Conservation (phyloP, 345 rosid species). For the Pistacia atlantica region DNA sequence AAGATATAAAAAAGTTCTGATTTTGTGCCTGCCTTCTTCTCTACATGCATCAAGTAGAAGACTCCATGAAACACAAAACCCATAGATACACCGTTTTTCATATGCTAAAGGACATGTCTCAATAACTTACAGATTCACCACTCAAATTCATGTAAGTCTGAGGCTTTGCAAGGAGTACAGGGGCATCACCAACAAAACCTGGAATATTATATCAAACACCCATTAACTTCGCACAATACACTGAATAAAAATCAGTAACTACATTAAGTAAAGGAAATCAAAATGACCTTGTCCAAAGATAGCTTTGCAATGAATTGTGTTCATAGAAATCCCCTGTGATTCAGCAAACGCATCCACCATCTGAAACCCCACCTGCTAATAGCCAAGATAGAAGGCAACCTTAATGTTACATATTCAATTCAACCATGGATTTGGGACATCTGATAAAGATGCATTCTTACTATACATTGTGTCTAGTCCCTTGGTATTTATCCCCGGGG, state of each 20-base stretch:
- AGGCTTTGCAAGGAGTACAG: constrained; percentile 73
- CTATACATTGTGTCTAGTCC: constrained; percentile 81
- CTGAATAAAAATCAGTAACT: background rate
- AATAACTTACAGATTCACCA: constrained; percentile 76
- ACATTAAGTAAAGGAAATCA: background rate
- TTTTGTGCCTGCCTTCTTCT: too few species aligned
- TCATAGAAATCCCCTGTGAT: constrained; percentile 56
- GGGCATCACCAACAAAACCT: constrained; percentile 63
- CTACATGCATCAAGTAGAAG: background rate
- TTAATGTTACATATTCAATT: constrained; percentile 3
- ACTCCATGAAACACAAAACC: background rate
- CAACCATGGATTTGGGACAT: background rate
- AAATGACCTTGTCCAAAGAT: constrained; percentile 66
- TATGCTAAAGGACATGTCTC: background rate
- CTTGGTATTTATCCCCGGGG: constrained; percentile 81
- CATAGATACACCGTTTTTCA: background rate
- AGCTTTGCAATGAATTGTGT: constrained; percentile 62
- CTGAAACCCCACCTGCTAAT: constrained; percentile 69
- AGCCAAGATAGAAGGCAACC: background rate
- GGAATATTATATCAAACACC: constrained; percentile 11
- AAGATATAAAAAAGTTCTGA: too few species aligned
- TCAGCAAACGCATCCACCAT: constrained; percentile 76
- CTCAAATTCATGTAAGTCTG: constrained; percentile 96
- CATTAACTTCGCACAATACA: constrained; percentile 7
- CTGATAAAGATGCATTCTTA: background rate